These are phyloP conservation scores for Phytopythium boreale DNA, from an alignment of 352 stramenopile species.

Conservation along the genomic window DNA sequence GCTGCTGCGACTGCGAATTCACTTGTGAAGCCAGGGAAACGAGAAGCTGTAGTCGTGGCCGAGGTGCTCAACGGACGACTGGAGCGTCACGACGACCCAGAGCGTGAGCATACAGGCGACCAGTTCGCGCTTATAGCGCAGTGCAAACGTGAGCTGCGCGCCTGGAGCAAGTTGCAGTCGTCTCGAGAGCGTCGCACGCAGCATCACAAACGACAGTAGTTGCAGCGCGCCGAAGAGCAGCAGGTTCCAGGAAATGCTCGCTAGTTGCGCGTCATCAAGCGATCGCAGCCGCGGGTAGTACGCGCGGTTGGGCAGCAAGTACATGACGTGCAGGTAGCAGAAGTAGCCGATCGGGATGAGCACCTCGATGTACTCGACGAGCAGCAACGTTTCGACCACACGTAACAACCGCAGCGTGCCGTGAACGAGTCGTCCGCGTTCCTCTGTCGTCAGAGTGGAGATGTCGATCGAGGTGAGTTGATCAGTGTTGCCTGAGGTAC, in stretches of 20 bases:
- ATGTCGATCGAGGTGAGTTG: background rate
- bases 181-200: background rate
- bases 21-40: background rate
- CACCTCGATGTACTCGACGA: constrained; percentile 10
- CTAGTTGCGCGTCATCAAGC: background rate
- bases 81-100: background rate
- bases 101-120: constrained; percentile 1
- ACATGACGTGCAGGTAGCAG: constrained; percentile 5
- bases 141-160: constrained; percentile 1
- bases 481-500: background rate
- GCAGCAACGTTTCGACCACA: constrained; percentile 4
- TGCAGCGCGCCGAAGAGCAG: background rate
- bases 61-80: background rate
- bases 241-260: background rate
- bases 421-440: background rate
- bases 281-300: constrained; percentile 6
- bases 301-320: constrained; percentile 5
- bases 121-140: background rate
- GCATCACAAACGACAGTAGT: constrained; percentile 1
- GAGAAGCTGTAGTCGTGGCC: constrained; percentile 5
- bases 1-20: background rate
- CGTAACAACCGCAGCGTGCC: constrained; percentile 1
- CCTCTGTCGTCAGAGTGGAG: background rate
- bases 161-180: background rate
- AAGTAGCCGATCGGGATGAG: constrained; percentile 9